These are phyloP conservation scores for Phyllosticta ampelicida DNA, from an alignment of 2,329 filamentous ascomycete species.

Conservation along the genomic window DNA sequence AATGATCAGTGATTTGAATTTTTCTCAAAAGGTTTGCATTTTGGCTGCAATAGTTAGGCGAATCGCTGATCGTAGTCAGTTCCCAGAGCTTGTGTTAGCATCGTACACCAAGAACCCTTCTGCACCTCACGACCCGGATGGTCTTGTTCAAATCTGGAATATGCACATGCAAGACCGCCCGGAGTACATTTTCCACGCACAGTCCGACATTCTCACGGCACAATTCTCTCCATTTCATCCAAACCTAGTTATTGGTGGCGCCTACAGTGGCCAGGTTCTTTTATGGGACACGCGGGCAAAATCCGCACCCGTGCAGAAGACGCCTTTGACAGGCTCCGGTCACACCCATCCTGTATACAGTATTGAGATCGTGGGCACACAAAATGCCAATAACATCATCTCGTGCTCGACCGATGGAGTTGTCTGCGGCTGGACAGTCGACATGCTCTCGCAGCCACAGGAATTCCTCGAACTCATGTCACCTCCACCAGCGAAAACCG, in stretches of 20 bases:
- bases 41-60: neutral
- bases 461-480: constrained; percentile 83
- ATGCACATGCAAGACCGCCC: constrained; percentile 86
- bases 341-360: constrained; percentile 96
- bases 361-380: constrained; percentile 89
- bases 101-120: constrained; percentile 97
- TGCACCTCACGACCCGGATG: constrained; percentile 85
- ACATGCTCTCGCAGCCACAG: constrained; percentile 95
- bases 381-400: constrained; percentile 98
- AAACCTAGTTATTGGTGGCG: constrained; percentile 88
- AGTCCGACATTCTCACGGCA: constrained; percentile 87
- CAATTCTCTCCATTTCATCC: constrained; percentile 99
- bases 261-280: constrained; percentile 91
- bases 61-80: constrained; percentile 35
- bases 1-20: constrained; percentile 92
- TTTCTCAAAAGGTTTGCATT: constrained; percentile 65
- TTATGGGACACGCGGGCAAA: constrained; percentile 94
- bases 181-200: constrained; percentile 93
- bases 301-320: constrained; percentile 79
- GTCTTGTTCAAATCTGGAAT: constrained; percentile 94
- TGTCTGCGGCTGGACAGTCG: constrained; percentile 93
- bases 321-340: constrained; percentile 83
- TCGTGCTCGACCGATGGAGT: constrained; percentile 94
- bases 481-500: constrained; percentile 68
- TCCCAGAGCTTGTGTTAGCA: constrained; percentile 82